Evolutionary conservation across 306 rosid genomes (phyloP), one percentile per base, ranked within the genome.

Genomic region (Echinosophora koreensis): DNA sequence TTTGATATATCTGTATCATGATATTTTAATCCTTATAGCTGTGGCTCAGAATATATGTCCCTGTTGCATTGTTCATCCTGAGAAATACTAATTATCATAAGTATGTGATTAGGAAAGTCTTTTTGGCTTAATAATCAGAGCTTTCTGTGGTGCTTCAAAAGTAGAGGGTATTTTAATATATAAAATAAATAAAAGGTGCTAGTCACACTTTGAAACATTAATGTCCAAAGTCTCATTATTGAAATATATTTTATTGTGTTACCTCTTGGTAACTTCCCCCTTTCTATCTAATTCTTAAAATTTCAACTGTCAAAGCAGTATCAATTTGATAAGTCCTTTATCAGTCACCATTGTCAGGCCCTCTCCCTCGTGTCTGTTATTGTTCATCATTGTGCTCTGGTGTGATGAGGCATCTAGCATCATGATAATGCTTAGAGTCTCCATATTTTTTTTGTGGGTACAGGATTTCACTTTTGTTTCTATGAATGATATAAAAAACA

Each of bases 1-100:
- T 62, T 81, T 56, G 2, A 44, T 55, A 10, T 34, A 57, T 66
- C 77, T 58, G 51, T 80, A 79, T 63, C 72, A 76, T 69, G 1
- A 38, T 12, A 18, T 71, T 71, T 38, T 51, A 14, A 9, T 57
- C 42, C 34, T 50, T 54, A 32, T 52, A 62, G 68, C 34, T 17
- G 28, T 73, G 12, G 56, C 72, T 42, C 17, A 78, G 73, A 41
- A 38, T 60, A 32, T 9, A 49, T 71, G 28, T 61, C 30, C 66
- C 34, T 69, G 46, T 42, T 76, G 51, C 9, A 2, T 51, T 74
- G 64, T 67, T 66, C 57, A 51, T 37, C 14, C n/a, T 44, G n/a
- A 57, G 70, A 66, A 80, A 67, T 42, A 54, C 38, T 6, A 39
- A n/a, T 56, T 65, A 63, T 76, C 11, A 59, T 35, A 71, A 16